Base-by-base conservation (phyloP, 495 filamentous ascomycete genomes). In the Pseudomonodictys pantanalensis region DNA sequence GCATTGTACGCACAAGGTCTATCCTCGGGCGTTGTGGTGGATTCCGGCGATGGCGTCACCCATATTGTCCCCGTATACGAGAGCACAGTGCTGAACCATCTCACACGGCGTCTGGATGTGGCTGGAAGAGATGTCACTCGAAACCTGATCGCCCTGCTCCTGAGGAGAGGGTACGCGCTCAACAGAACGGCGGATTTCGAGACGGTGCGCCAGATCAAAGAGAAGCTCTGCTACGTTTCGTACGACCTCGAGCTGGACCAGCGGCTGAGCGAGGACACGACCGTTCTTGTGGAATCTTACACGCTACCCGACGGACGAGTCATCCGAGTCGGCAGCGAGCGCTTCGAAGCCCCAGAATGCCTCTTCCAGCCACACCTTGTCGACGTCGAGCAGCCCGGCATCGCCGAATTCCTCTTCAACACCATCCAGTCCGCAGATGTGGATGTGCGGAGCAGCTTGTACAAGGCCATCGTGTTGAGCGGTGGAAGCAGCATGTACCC, bases 171-270 rank as follows among this genome's bases (percentile, higher is more conserved):
- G 10, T 99, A 99, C 74, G 93, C 93, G 20, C 81, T 99, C 47
- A 99, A 99, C 83, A 83, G 93, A 67, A 99, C 93, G 8, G 93
- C 93, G 69, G 93, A 99, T 72, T 99, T 99, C 73, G 93, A 99
- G 77, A 99, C 93, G 25, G 93, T 97, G 38, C 90, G 93, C 42
- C 92, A 96, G 73, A 97, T 99, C 76, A 99, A 99, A 78, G 93
- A 99, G 79, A 76, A 76, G 52, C 87, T 99, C 30, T 97, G 92
- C 79, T 99, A 99, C 75, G 92, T 99, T 56, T 96, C 91, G 3
- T 99, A 97, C 78, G 95, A 99, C 73, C 81, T 99, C 52, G 90
- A 93, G 76, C 80, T 97, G 42, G 93, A 99, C 80, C 88, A 97
- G 75, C 84, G 89, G 65, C 85, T 99, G 43, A 92, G 88, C 62